phyloP scores from a whole-genome alignment of 306 rosid genomes.

The Prosopis cineraria region DNA sequence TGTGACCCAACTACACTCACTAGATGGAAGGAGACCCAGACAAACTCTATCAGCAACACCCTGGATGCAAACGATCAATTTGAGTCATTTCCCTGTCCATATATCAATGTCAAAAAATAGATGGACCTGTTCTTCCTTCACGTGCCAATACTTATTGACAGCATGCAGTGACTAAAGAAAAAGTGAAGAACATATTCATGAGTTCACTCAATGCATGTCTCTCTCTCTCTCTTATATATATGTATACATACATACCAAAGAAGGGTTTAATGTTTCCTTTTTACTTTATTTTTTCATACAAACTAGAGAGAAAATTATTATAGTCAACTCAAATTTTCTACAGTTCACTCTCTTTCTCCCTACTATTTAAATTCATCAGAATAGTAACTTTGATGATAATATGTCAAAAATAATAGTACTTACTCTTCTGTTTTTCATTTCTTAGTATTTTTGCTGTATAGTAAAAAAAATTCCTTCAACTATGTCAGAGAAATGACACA shows the following conservation, averaged over 20 bases:
- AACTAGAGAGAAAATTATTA: conserved; percentile 4
- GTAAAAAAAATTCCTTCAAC: neutral
- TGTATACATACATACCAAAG: neutral
- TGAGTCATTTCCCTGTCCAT: conserved; percentile 6
- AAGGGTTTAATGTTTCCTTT: conserved; percentile 4
- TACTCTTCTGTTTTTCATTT: neutral
- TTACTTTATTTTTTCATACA: conserved; percentile 15
- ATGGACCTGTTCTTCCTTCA: neutral
- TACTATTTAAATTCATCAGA: neutral
- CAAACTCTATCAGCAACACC: conserved; percentile 89
- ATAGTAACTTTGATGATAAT: neutral
- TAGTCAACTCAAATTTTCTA: conserved; percentile 15
- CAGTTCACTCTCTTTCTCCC: conserved; percentile 5
- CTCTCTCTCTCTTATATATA: too few species aligned
- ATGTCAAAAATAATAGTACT: conserved; percentile 2
- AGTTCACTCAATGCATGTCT: conserved; percentile 16
- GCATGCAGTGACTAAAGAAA: conserved; percentile 25
- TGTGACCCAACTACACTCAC: conserved; percentile 86
- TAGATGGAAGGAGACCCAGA: conserved; percentile 93
- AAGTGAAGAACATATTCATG: conserved; percentile 7
- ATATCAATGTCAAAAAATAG: neutral
- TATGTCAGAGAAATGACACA: neutral
- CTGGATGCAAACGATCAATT: conserved; percentile 45
- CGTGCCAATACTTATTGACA: neutral
- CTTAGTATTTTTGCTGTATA: neutral